These are phyloP conservation scores for Hura crepitans DNA, from an alignment of 441 rosid genomes.

Conservation along the genomic window DNA sequence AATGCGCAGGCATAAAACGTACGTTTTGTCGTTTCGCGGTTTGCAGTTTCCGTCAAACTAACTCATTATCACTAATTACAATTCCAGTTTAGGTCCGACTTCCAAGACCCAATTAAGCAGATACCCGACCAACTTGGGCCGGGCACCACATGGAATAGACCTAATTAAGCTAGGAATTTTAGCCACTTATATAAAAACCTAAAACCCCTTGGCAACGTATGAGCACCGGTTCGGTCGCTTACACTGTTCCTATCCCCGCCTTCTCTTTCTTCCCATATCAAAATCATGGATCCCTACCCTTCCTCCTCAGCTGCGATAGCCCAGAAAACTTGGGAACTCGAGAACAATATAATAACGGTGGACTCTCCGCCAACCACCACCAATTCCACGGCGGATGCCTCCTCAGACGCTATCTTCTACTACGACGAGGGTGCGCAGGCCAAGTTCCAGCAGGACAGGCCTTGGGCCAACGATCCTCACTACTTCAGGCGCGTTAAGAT, in stretches of 20 bases:
- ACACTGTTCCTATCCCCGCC: too few species aligned
- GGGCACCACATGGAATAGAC: not conserved
- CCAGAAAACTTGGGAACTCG: conserved; percentile 94
- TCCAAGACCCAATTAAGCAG: too few species aligned
- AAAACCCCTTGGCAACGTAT: not conserved
- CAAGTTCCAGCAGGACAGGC: conserved; percentile 86
- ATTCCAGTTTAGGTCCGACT: too few species aligned
- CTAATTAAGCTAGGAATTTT: not conserved
- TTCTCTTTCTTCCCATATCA: not conserved
- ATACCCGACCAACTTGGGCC: too few species aligned
- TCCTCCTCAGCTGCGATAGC: conserved; percentile 58
- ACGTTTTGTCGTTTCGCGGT: too few species aligned
- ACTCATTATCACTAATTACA: too few species aligned
- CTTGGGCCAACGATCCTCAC: conserved; percentile 90
- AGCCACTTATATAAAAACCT: not conserved
- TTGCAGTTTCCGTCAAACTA: too few species aligned
- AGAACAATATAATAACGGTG: conserved; percentile 69
- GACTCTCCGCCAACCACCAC: conserved; percentile 33
- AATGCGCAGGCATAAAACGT: too few species aligned
- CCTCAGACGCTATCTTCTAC: conserved; percentile 80
- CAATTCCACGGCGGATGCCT: conserved; percentile 28
- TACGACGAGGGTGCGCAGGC: conserved; percentile 66
- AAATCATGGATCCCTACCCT: conserved; percentile 44
- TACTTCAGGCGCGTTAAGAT: conserved; percentile 93
- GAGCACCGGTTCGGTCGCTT: not conserved